These are phyloP conservation scores for Calycina herbarum DNA, from an alignment of 2,329 filamentous ascomycete species.

Conservation along the genomic window DNA sequence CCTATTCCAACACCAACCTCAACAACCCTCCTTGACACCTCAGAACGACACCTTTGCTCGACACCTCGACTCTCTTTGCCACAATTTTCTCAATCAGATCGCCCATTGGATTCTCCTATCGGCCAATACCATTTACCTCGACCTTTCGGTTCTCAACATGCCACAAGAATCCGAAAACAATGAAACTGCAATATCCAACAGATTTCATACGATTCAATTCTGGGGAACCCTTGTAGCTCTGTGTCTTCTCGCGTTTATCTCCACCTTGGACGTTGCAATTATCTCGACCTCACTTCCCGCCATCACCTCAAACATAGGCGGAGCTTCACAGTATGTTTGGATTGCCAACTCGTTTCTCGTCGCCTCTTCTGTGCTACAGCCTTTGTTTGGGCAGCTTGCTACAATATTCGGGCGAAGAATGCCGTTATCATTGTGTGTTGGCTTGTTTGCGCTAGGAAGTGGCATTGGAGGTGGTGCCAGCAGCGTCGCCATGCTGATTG, in stretches of 20 bases:
- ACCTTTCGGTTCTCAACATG: too few species aligned
- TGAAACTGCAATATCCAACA: too few species aligned
- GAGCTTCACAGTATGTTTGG: conserved; percentile 6
- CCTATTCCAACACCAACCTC: too few species aligned
- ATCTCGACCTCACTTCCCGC: neutral
- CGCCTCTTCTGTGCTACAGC: conserved; percentile 44
- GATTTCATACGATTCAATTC: neutral
- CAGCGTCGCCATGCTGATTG: conserved; percentile 28
- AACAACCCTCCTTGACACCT: too few species aligned
- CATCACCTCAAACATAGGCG: neutral
- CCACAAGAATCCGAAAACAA: too few species aligned
- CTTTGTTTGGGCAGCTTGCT: conserved; percentile 51
- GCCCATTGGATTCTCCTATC: too few species aligned
- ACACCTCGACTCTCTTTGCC: too few species aligned
- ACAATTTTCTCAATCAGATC: too few species aligned
- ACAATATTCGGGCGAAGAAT: conserved; percentile 52
- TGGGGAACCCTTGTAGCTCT: conserved; percentile 5
- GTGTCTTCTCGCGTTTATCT: neutral
- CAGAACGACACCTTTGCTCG: too few species aligned
- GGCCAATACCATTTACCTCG: too few species aligned
- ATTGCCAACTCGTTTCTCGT: conserved; percentile 5
- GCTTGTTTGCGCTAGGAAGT: conserved; percentile 9
- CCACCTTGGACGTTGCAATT: neutral
- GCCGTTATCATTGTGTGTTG: conserved; percentile 39
- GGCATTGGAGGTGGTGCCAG: conserved; percentile 34